phyloP scores from a whole-genome alignment of 306 rosid species.

The Prunus fruticosa region DNA sequence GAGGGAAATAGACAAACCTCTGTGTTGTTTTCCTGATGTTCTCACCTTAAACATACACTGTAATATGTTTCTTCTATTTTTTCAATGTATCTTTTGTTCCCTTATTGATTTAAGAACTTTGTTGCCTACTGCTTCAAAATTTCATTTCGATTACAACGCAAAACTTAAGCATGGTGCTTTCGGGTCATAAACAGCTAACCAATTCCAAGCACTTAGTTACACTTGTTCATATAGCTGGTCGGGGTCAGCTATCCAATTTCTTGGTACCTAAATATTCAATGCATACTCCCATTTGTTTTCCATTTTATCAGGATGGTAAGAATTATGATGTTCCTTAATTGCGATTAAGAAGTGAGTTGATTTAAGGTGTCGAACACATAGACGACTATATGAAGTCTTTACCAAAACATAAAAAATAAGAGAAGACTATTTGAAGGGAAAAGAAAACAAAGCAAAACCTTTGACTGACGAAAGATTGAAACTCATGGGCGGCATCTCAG shows the following conservation, averaged over 20 bases:
- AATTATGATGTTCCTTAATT: too few species aligned
- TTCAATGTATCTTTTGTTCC: background rate
- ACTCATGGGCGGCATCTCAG: background rate
- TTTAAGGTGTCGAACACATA: too few species aligned
- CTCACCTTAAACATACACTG: background rate
- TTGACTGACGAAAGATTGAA: background rate
- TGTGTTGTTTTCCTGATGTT: background rate
- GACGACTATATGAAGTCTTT: too few species aligned
- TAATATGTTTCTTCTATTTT: background rate
- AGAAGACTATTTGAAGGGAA: background rate
- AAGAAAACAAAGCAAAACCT: background rate
- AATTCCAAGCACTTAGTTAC: too few species aligned
- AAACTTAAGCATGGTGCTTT: background rate
- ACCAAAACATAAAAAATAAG: background rate
- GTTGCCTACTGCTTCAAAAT: background rate
- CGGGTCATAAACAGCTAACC: too few species aligned
- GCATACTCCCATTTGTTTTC: too few species aligned
- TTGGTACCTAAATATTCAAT: too few species aligned
- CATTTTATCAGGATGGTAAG: too few species aligned
- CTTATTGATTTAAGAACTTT: background rate
- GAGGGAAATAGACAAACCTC: slow-evolving; percentile 3
- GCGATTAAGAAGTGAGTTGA: too few species aligned
- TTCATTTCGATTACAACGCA: background rate
- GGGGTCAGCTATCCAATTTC: too few species aligned
- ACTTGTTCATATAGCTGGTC: too few species aligned